Conservation (phyloP, 805 yeast species). For the Cephaloascus albidus region DNA sequence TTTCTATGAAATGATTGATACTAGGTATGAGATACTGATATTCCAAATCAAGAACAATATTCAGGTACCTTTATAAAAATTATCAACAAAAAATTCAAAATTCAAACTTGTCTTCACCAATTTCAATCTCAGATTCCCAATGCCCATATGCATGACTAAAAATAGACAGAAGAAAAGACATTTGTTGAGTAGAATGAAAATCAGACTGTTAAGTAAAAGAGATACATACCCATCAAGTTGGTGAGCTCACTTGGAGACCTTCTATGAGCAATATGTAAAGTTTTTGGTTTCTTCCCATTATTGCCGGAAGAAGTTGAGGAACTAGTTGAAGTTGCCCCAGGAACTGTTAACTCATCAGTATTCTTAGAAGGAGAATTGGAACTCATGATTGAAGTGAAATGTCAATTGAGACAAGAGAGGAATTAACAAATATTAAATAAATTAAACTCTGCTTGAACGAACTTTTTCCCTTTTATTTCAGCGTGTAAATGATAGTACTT, state of each 20-base stretch:
- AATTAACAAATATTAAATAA: too few relatives aligned
- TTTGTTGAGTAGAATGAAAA: background rate
- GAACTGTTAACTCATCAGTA: background rate
- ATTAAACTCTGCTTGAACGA: too few relatives aligned
- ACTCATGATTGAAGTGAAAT: background rate
- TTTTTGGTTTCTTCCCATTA: conserved; percentile 34
- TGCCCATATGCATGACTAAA: background rate
- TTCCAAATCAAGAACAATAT: too few relatives aligned
- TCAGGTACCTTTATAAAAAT: too few relatives aligned
- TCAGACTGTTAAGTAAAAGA: conserved; percentile 1
- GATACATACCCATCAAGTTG: conserved; percentile 64
- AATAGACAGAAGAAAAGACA: background rate
- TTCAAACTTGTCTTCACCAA: background rate
- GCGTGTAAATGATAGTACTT: background rate
- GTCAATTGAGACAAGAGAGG: too few relatives aligned
- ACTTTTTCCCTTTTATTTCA: too few relatives aligned
- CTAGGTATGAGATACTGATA: too few relatives aligned
- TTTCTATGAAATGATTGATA: too few relatives aligned
- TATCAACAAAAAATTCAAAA: too few relatives aligned
- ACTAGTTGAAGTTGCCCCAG: background rate
- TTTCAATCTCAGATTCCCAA: too few relatives aligned
- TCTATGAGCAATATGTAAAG: conserved; percentile 91
- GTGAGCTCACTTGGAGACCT: conserved; percentile 95
- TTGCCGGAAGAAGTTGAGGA: conserved; percentile 15
- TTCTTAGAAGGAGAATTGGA: background rate